Conservation (phyloP, 306 rosid species). For the Lathyrus sativus region DNA sequence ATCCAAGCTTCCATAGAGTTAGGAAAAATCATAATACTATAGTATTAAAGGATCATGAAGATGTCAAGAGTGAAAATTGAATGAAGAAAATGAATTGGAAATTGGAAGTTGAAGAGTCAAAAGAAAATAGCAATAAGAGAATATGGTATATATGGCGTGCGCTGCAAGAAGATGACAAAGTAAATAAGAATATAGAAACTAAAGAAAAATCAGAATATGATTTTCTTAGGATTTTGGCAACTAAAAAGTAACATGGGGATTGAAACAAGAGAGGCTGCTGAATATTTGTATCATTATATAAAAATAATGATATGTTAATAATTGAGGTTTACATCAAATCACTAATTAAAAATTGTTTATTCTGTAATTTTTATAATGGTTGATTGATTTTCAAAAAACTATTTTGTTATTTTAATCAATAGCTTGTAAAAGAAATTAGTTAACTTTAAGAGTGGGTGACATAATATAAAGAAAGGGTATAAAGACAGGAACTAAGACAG, state of each 20-base stretch:
- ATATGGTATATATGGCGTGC: conserved; percentile 24
- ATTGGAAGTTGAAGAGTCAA: not conserved
- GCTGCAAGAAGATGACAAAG: conserved; percentile 42
- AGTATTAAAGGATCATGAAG: conserved; percentile 31
- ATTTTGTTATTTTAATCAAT: too few relatives aligned
- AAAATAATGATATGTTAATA: not conserved
- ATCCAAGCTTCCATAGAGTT: conserved; percentile 38
- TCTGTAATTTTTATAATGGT: too few relatives aligned
- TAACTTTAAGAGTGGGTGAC: too few relatives aligned
- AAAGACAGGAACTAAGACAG: too few relatives aligned
- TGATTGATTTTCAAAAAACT: too few relatives aligned
- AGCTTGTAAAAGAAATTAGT: too few relatives aligned
- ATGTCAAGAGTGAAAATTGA: conserved; percentile 28
- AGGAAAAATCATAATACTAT: conserved; percentile 45
- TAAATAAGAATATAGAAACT: conserved; percentile 9
- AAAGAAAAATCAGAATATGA: not conserved
- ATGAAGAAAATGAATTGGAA: conserved; percentile 14
- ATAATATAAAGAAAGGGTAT: too few relatives aligned
- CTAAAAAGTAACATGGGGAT: conserved; percentile 34
- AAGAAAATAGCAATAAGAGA: not conserved
- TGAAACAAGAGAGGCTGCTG: conserved; percentile 38
- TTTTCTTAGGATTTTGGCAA: not conserved
- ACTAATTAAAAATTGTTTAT: too few relatives aligned
- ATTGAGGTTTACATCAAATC: not conserved
- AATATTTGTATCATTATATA: not conserved